Conservation (phyloP, 805 yeast species). For the Monosporozyma yasuniensis region DNA sequence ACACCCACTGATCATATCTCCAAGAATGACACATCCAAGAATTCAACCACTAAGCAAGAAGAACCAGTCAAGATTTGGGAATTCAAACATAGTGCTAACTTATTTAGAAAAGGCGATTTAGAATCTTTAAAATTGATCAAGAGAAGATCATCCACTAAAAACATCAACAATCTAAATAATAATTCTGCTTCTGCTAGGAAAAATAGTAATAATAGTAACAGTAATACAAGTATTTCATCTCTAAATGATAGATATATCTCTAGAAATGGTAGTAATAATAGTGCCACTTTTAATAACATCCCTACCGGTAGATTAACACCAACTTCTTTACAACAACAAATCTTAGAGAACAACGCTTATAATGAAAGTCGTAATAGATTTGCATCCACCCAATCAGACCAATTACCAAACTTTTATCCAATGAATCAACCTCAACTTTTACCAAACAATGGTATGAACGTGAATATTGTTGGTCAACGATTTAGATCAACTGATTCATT, state of each 20-base stretch:
- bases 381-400: not conserved
- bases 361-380: not conserved
- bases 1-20: not conserved
- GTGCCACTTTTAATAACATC: not conserved
- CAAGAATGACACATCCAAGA: not conserved
- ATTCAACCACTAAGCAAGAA: not conserved
- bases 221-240: not conserved
- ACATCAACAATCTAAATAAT: slow-evolving; percentile 10
- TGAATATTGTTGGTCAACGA: not conserved
- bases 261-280: not conserved
- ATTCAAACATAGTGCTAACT: slow-evolving; percentile 73
- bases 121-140: slow-evolving; percentile 68
- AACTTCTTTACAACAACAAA: not conserved
- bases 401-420: not conserved
- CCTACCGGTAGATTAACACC: slow-evolving; percentile 1
- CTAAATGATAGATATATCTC: not conserved
- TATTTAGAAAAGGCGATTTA: slow-evolving; percentile 72
- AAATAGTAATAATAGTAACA: not conserved
- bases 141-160: slow-evolving; percentile 51
- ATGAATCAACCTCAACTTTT: not conserved
- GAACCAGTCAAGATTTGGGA: slow-evolving; percentile 53
- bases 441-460: slow-evolving; percentile 3
- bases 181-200: not conserved
- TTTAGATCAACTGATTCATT: slow-evolving; percentile 1
- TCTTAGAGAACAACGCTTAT: not conserved